Evolutionary conservation across 768 basidiomycete genomes (phyloP).

Genomic region (Calocera cornea): DNA sequence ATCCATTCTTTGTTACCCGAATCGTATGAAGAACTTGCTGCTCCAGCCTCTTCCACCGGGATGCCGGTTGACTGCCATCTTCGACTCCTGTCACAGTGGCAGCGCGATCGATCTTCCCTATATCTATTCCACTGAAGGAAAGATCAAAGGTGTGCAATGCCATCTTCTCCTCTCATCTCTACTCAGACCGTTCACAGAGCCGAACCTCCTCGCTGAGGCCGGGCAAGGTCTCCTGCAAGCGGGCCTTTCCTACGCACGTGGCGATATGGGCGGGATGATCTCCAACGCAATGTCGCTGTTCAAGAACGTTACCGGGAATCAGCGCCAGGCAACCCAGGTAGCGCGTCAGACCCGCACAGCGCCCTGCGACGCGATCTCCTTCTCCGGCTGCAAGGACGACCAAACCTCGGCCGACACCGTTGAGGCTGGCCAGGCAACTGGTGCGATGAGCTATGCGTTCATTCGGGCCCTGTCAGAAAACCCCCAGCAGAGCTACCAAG

Average conservation of each 20-base stretch:
- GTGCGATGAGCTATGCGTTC: conserved; percentile 32
- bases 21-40: conserved; percentile 24
- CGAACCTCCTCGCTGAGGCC: conserved; percentile 75
- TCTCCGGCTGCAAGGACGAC: conserved; percentile 33
- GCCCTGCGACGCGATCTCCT: conserved; percentile 57
- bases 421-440: conserved; percentile 33
- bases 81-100: conserved; percentile 78
- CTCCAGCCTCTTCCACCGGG: conserved; percentile 66
- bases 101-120: conserved; percentile 47
- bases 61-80: conserved; percentile 58
- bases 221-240: conserved; percentile 76
- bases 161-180: no score
- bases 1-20: neutral
- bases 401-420: conserved; percentile 31
- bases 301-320: conserved; percentile 55
- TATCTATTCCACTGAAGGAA: conserved; percentile 86
- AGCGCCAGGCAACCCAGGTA: conserved; percentile 48
- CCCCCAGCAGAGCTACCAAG: conserved; percentile 25
- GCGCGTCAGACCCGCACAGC: conserved; percentile 55
- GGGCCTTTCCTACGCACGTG: conserved; percentile 57
- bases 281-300: conserved; percentile 58
- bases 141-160: conserved; percentile 46
- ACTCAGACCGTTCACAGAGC: conserved; percentile 28
- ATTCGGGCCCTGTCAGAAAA: conserved; percentile 25
- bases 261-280: conserved; percentile 70